Conservation (phyloP, 225 moss, liverwort and hornwort genomes). For the Marchantia paleacea region DNA sequence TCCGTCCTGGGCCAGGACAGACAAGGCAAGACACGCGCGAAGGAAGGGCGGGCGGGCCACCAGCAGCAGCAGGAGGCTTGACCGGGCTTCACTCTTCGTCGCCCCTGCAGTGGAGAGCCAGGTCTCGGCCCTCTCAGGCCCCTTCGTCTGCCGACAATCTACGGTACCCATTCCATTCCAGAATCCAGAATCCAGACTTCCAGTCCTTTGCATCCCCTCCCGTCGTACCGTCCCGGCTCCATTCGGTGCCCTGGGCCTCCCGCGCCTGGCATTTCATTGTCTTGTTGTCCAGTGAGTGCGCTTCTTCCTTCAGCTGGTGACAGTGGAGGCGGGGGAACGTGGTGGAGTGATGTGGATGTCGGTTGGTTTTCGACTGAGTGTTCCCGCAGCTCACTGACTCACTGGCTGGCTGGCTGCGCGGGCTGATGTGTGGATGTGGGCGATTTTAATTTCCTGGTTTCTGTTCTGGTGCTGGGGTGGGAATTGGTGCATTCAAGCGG, state of each 20-base stretch:
- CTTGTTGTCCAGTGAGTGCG: too few relatives aligned
- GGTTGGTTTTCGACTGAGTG: too few relatives aligned
- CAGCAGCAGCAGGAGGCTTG: neutral
- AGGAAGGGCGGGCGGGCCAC: too few relatives aligned
- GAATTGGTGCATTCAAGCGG: neutral
- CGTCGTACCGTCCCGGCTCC: neutral
- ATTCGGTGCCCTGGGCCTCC: too few relatives aligned
- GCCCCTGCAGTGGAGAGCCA: neutral
- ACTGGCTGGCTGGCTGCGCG: constrained; percentile 1
- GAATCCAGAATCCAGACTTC: too few relatives aligned
- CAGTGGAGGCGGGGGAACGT: neutral
- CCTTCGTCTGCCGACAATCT: neutral
- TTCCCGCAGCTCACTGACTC: too few relatives aligned
- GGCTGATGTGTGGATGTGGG: neutral
- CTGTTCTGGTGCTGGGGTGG: neutral
- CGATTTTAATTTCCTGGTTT: neutral
- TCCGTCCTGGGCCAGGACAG: too few relatives aligned
- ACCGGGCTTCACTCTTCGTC: neutral
- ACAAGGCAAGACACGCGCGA: too few relatives aligned
- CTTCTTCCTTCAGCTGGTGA: neutral
- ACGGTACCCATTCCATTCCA: neutral
- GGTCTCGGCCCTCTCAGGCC: too few relatives aligned
- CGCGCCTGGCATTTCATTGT: neutral
- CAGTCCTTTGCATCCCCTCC: neutral
- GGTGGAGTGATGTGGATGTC: neutral